A percentile compares a stretch with the other conserved stretches of the same genome.
phyloP scores from a whole-genome alignment of 441 rosid species.

The Heliophila coronopifolia region DNA sequence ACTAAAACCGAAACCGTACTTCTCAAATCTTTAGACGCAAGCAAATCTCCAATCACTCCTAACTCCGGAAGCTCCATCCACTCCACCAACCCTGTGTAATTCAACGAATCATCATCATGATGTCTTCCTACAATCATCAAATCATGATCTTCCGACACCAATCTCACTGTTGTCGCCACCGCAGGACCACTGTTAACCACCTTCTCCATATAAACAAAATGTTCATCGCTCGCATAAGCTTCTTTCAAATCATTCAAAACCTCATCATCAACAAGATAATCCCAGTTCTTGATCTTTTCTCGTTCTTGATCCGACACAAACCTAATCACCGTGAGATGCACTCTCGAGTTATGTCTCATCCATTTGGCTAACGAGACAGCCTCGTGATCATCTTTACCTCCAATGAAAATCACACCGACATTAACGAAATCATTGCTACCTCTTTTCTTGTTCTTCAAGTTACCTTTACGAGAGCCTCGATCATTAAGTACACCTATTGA shows the following conservation, averaged over 20 bases:
- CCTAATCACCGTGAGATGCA: constrained; percentile 21
- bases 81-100: constrained; percentile 21
- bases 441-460: constrained; percentile 12
- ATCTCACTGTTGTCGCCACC: constrained; percentile 24
- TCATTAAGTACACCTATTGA: constrained; percentile 45
- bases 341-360: constrained; percentile 25
- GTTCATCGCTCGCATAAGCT: neutral
- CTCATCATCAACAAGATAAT: constrained; percentile 24
- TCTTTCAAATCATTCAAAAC: constrained; percentile 27
- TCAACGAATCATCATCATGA: constrained; percentile 7
- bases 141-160: constrained; percentile 22
- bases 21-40: constrained; percentile 36
- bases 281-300: constrained; percentile 22
- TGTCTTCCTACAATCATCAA: constrained; percentile 40
- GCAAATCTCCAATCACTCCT: constrained; percentile 37
- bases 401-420: constrained; percentile 35
- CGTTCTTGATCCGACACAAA: constrained; percentile 6
- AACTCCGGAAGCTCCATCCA: constrained; percentile 49
- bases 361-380: constrained; percentile 27
- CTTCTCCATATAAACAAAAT: constrained; percentile 21
- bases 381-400: constrained; percentile 39
- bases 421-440: constrained; percentile 1
- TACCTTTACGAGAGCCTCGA: constrained; percentile 26
- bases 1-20: constrained; percentile 31
- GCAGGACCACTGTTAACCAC: constrained; percentile 25